A percentile compares a stretch with the other conserved stretches of the same genome.
These are phyloP conservation scores for carrot (Daucus carota) DNA, from an alignment of 129 eudicot species.

Conservation along the genomic window DH1_v3.0 NC_030382.2:56724501-56725000, in stretches of 20 bases:
- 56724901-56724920: background rate
- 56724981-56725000: background rate
- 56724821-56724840: background rate
- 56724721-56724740: background rate
- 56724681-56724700: background rate
- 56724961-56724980: background rate
- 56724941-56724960: background rate
- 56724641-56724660: too few relatives aligned
- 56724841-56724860: background rate
- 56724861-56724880: background rate
- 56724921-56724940: background rate
- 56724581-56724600: background rate
- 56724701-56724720: background rate
- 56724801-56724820: background rate
- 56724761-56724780: background rate
- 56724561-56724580: background rate
- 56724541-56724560: background rate
- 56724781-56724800: background rate
- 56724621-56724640: background rate
- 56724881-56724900: background rate
- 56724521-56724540: background rate
- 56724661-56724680: background rate
- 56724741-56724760: background rate
- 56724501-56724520: background rate
- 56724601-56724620: background rate